Percentiles rank a stretch among this genome's conserved stretches.
Conservation (phyloP, 1,139 yeast species). For the Blastobotrys apis region DNA sequence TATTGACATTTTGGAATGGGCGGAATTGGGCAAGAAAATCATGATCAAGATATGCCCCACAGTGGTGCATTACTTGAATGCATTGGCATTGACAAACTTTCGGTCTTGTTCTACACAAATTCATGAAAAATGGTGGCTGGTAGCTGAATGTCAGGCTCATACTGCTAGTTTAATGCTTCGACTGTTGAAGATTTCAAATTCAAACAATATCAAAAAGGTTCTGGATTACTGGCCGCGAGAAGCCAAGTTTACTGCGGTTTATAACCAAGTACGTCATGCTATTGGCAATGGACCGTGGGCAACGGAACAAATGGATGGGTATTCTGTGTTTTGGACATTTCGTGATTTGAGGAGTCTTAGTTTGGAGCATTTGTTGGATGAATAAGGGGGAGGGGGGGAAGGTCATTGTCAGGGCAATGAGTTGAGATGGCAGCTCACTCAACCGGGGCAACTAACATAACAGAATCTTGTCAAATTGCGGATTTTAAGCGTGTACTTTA, state of each 20-base stretch:
- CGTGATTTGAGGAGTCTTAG: slow-evolving; percentile 2
- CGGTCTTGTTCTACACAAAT: not conserved
- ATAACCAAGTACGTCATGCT: not conserved
- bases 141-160: slow-evolving; percentile 8
- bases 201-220: not conserved
- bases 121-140: slow-evolving; percentile 9
- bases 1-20: not conserved
- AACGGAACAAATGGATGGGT: slow-evolving; percentile 10
- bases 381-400: too few relatives aligned
- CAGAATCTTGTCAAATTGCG: too few relatives aligned
- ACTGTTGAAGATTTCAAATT: not conserved
- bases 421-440: too few relatives aligned
- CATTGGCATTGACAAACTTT: slow-evolving; percentile 9
- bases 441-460: too few relatives aligned
- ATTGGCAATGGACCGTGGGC: slow-evolving; percentile 6
- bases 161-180: slow-evolving; percentile 1
- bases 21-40: slow-evolving; percentile 1
- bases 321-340: slow-evolving; percentile 10
- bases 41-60: not conserved
- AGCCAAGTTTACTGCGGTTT: not conserved
- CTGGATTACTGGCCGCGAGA: slow-evolving; percentile 1
- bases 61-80: slow-evolving; percentile 8
- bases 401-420: too few relatives aligned
- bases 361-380: slow-evolving; percentile 2
- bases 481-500: too few relatives aligned